These are phyloP conservation scores for Lachnellula occidentalis DNA, from an alignment of 2,329 filamentous ascomycete species.

Conservation along the genomic window DNA sequence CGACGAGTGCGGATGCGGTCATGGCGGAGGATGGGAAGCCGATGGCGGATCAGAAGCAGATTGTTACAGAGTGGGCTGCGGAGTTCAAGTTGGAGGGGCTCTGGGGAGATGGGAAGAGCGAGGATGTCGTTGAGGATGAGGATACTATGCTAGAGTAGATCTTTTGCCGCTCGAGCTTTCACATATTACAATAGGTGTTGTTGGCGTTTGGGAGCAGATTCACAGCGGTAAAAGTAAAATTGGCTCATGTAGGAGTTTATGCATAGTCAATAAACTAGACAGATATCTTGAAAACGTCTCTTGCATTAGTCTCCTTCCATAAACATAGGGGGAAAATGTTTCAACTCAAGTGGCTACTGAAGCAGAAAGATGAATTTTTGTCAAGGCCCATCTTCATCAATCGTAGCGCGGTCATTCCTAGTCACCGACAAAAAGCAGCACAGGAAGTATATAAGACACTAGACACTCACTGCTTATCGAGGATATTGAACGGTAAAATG, in stretches of 20 bases:
- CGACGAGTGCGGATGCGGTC: constrained; percentile 33
- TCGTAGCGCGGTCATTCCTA: too few species aligned
- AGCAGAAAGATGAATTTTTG: too few species aligned
- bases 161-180: background rate
- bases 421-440: too few species aligned
- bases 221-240: background rate
- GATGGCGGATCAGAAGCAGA: constrained; percentile 68
- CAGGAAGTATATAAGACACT: too few species aligned
- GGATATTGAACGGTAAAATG: too few species aligned
- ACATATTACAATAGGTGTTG: background rate
- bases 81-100: constrained; percentile 94
- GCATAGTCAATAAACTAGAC: background rate
- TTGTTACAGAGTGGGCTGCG: constrained; percentile 87
- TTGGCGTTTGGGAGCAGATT: background rate
- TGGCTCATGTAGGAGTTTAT: background rate
- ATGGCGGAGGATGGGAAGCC: constrained; percentile 36
- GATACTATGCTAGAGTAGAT: constrained; percentile 29
- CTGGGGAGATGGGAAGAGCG: constrained; percentile 62
- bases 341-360: too few species aligned
- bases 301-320: too few species aligned
- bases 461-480: too few species aligned
- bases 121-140: constrained; percentile 11
- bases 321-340: too few species aligned
- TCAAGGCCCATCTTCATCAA: too few species aligned
- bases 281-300: background rate